phyloP scores from a whole-genome alignment of 2,329 filamentous ascomycete genomes.

The Botrytis sinoallii region DNA sequence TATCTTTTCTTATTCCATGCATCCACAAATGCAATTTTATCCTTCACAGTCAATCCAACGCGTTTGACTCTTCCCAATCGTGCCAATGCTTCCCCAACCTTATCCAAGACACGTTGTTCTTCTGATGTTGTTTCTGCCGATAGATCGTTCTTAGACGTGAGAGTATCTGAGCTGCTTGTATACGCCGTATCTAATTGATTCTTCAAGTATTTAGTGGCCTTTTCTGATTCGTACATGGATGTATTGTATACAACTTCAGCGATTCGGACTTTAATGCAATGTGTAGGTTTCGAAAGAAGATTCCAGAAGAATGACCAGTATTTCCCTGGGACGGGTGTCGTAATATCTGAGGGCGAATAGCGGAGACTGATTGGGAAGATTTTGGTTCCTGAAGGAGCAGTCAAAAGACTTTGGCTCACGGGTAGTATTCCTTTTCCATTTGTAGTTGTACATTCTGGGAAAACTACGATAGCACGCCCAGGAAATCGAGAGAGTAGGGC shows the following conservation, averaged over 20 bases:
- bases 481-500: constrained; percentile 67
- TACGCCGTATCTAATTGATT: constrained; percentile 34
- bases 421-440: constrained; percentile 89
- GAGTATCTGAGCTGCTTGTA: constrained; percentile 36
- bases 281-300: constrained; percentile 77
- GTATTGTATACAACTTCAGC: constrained; percentile 68
- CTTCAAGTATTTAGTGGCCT: constrained; percentile 36
- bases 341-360: constrained; percentile 85
- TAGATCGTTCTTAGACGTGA: constrained; percentile 32
- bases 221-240: constrained; percentile 37
- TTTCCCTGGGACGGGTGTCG: constrained; percentile 77
- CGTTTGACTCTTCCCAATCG: constrained; percentile 82
- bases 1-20: constrained; percentile 55
- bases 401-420: constrained; percentile 73
- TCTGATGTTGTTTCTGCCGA: constrained; percentile 40
- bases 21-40: constrained; percentile 80
- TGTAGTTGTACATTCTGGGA: constrained; percentile 91
- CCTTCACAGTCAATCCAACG: constrained; percentile 76
- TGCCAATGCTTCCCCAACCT: constrained; percentile 82
- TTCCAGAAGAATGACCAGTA: constrained; percentile 79
- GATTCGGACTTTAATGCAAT: constrained; percentile 87
- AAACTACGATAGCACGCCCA: constrained; percentile 74
- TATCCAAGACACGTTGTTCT: constrained; percentile 71
- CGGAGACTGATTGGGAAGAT: constrained; percentile 90
- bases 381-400: constrained; percentile 62